Evolutionary conservation across 345 rosid genomes (phyloP), one percentile per base, ranked within the genome.

Genomic region (Syzygium jambos): DNA sequence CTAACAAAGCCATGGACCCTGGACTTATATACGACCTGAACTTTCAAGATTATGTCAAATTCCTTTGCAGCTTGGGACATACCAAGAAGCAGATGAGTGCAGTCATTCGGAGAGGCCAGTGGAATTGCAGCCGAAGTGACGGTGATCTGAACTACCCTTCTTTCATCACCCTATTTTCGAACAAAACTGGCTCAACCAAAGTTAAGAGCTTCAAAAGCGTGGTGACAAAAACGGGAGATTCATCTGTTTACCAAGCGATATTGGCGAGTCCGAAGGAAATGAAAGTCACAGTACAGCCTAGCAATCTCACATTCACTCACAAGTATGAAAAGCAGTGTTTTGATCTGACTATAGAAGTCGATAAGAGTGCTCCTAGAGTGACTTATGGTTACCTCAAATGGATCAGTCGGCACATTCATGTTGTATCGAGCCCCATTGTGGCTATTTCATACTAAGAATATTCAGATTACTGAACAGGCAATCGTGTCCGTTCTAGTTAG

Each of bases 1-100:
- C 92, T 52, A 91, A 90, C 86, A 90, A 89, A 88, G 94, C 93
- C 85, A 86, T 90, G 90, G 90, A 92, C 85, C 95, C 92, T 7
- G 93, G 94, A 57, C 93, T 93, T 52, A 85, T 91, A 23, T 93
- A 89, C 51, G 92, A 92, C 83, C 15, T 91, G 78, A 52, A 19
- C n/a, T 56, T 88, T 9, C 91, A 90, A 82, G 94, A 92, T 57
- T 94, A 92, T 49, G 68, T 89, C 21, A 87, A 91, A 61, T 92
- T 91, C 89, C 82, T 92, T 4, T 93, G 93, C 30, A 87, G 88
- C 56, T 89, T 92, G 16, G 87, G 88, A 38, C 93, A 92, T 52
- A 89, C 87, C 4, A 52, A 86, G 14, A 85, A 87, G 43, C 94
- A 92, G 55, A 93, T 94, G 91, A 89, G 78, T 30, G 90, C 89